Base-by-base conservation (phyloP, 441 rosid genomes). In the Populus trichocarpa region DNA sequence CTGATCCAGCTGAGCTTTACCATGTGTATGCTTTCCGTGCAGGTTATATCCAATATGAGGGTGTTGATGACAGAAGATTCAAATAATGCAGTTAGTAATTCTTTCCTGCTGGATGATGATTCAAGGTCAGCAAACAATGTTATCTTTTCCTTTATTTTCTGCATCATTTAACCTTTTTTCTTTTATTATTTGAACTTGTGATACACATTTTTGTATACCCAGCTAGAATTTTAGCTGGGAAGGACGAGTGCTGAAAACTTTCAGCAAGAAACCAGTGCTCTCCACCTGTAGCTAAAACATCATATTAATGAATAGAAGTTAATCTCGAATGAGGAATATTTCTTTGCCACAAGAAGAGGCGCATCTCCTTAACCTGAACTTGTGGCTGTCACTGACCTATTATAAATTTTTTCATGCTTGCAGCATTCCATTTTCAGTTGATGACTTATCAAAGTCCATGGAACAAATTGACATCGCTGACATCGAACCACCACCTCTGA, bases 371-470 rank as follows among this genome's bases (percentile, higher is more conserved):
- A 22, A 61, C 70, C 40, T 67, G 22, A 67, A 35, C 33, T 67
- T 10, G 20, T n/a, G 33, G n/a, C 6, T 67, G 38, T 67, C 70
- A 28, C 70, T 67, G 70, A 67, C 74, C 23, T 20, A 50, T 75
- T 25, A 38, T 26, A 57, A 36, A 42, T 64, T 26, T 26, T 28
- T 33, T 67, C 10, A 30, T 82, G 68, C 71, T 61, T 86, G 85
- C 95, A 97, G 99, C 90, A 97, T 97, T 75, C 99, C 99, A 25
- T 97, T 97, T 83, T 95, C 99, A 9, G 99, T 97, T 68, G 99
- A 97, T 72, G 99, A 95, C 79, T 77, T 95, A 61, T 95, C 99
- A 22, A 95, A 95, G 86, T 97, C 99, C 53, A 93, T 93, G 99
- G 91, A 90, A 85, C 97, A 91, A 79, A 90, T 95, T 71, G 97